A percentile compares a stretch with the other conserved stretches of the same genome.
phyloP scores from a whole-genome alignment of 2,329 filamentous ascomycete genomes.

The Coniochaeta hoffmannii region DNA sequence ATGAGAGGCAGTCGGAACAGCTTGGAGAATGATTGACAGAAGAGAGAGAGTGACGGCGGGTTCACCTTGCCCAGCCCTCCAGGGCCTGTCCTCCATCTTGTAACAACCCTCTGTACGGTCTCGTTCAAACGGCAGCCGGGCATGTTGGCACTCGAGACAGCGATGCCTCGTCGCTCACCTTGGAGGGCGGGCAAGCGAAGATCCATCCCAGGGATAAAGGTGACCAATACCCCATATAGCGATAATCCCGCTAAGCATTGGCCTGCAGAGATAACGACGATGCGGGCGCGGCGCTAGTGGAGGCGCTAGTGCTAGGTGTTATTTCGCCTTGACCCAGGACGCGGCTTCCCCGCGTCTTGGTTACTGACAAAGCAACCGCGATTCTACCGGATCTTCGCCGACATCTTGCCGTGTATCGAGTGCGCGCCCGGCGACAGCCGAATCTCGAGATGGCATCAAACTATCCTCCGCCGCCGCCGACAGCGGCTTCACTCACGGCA shows the following conservation, averaged over 20 bases:
- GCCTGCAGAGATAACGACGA: too few relatives aligned
- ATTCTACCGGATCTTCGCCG: background rate
- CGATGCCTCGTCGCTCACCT: too few relatives aligned
- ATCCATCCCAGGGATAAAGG: too few relatives aligned
- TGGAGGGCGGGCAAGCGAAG: too few relatives aligned
- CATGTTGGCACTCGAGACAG: too few relatives aligned
- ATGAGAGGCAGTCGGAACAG: too few relatives aligned
- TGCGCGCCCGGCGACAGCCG: background rate
- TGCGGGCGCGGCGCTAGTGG: background rate
- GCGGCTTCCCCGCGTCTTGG: background rate
- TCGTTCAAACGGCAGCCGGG: too few relatives aligned
- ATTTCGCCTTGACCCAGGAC: background rate
- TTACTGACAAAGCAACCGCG: background rate
- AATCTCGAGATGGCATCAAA: background rate
- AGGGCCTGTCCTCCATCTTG: too few relatives aligned
- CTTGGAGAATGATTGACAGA: too few relatives aligned
- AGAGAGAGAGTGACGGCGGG: too few relatives aligned
- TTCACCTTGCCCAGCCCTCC: too few relatives aligned
- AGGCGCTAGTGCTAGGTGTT: background rate
- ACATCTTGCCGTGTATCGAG: background rate
- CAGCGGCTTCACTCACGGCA: background rate
- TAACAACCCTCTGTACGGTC: too few relatives aligned
- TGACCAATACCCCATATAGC: background rate
- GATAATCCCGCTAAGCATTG: background rate
- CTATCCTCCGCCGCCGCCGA: background rate